These are phyloP conservation scores for Strobilomyces dryophilus DNA, from an alignment of 768 basidiomycete genomes.

Conservation along the genomic window DNA sequence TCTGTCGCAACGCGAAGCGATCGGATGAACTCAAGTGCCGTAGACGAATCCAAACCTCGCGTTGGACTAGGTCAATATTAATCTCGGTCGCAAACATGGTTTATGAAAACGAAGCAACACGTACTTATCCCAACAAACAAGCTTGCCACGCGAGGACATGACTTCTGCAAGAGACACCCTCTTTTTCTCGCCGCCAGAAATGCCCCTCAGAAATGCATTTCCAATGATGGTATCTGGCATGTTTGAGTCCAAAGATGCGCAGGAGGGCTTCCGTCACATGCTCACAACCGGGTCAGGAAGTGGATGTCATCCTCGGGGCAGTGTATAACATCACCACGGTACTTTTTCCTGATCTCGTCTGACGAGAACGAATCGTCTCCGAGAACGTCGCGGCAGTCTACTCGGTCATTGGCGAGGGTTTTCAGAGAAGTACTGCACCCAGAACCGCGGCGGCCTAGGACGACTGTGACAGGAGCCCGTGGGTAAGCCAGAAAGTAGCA, in stretches of 20 bases:
- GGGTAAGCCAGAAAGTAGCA: neutral
- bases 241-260: slow-evolving; percentile 73
- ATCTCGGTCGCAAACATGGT: no score
- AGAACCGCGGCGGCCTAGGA: slow-evolving; percentile 79
- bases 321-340: slow-evolving; percentile 45
- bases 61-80: slow-evolving; percentile 52
- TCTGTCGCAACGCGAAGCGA: slow-evolving; percentile 64
- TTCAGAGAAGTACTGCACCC: slow-evolving; percentile 50
- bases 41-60: slow-evolving; percentile 61
- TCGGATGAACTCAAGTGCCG: slow-evolving; percentile 68
- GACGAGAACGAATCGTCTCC: slow-evolving; percentile 42
- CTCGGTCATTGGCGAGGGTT: slow-evolving; percentile 44
- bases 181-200: neutral
- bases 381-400: slow-evolving; percentile 40
- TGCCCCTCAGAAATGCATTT: neutral
- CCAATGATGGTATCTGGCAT: slow-evolving; percentile 35
- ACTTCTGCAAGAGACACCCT: slow-evolving; percentile 53
- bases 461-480: slow-evolving; percentile 43
- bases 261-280: no score
- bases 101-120: no score
- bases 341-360: slow-evolving; percentile 41
- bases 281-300: no score
- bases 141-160: slow-evolving; percentile 54
- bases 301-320: slow-evolving; percentile 29
- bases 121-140: slow-evolving; percentile 81